Percentiles rank a stretch among this genome's conserved stretches.
Evolutionary conservation across 139 green algal genomes (phyloP).

Genomic region (Zygnema cylindricum): DNA sequence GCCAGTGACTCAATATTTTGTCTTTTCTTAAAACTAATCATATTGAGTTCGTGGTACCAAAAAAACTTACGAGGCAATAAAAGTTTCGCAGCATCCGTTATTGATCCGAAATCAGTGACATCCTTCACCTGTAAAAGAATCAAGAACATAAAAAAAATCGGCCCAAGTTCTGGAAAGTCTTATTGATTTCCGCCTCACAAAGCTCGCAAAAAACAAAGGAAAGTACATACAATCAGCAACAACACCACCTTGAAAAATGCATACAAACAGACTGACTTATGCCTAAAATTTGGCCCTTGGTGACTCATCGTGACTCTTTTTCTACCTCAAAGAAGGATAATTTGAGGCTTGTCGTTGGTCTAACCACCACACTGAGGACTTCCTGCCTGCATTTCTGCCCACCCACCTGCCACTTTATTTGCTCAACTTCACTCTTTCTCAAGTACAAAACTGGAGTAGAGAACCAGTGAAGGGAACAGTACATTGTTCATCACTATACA

Average conservation of each 20-base stretch:
- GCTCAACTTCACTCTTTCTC: slow-evolving; percentile 1
- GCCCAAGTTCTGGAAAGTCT: too few species aligned
- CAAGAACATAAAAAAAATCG: not conserved
- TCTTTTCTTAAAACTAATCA: too few species aligned
- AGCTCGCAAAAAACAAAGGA: too few species aligned
- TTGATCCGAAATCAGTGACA: not conserved
- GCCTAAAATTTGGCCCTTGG: too few species aligned
- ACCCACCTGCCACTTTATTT: not conserved
- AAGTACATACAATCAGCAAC: too few species aligned
- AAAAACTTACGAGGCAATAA: slow-evolving; percentile 8
- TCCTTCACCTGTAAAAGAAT: slow-evolving; percentile 23
- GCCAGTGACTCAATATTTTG: too few species aligned
- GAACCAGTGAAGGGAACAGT: too few species aligned
- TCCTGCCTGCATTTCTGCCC: slow-evolving; percentile 24
- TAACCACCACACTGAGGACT: slow-evolving; percentile 3
- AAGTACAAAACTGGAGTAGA: too few species aligned
- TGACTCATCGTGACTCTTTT: too few species aligned
- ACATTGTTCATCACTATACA: too few species aligned
- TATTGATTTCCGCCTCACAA: too few species aligned
- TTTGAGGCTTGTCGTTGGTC: slow-evolving; percentile 1
- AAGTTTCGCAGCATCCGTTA: slow-evolving; percentile 8
- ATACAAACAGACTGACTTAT: not conserved
- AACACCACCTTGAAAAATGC: not conserved
- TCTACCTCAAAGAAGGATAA: slow-evolving; percentile 18
- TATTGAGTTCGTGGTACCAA: too few species aligned